A percentile compares a stretch with the other conserved stretches of the same genome.
Evolutionary conservation across 2,329 filamentous ascomycete species (phyloP).

Genomic region (Talaromyces piceae): DNA sequence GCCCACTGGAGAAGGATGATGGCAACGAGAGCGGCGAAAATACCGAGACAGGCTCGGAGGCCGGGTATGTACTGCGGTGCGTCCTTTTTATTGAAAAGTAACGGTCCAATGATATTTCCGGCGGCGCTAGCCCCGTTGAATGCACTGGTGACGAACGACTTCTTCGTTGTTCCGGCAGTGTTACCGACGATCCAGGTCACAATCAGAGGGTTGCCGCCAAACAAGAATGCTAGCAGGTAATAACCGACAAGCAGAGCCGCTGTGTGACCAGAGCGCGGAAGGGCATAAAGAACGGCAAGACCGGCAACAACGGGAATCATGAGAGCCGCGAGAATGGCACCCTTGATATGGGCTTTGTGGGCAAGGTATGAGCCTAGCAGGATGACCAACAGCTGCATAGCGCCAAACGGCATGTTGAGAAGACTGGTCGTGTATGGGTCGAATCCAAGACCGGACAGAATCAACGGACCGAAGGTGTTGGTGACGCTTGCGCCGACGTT

Average conservation of each 20-base stretch:
- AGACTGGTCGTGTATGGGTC: slow-evolving; percentile 52
- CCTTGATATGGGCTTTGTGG: slow-evolving; percentile 52
- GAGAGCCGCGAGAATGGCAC: slow-evolving; percentile 45
- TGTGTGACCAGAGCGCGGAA: slow-evolving; percentile 38
- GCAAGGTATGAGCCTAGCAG: slow-evolving; percentile 53
- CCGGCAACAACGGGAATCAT: slow-evolving; percentile 56
- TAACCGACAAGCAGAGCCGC: slow-evolving; percentile 52
- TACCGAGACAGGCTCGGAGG: slow-evolving; percentile 43
- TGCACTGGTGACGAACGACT: slow-evolving; percentile 55
- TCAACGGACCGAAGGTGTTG: slow-evolving; percentile 59
- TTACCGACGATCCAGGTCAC: slow-evolving; percentile 64
- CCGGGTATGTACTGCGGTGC: slow-evolving; percentile 54
- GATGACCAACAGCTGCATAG: slow-evolving; percentile 54
- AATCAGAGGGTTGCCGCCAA: slow-evolving; percentile 58
- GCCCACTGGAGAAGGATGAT: slow-evolving; percentile 48
- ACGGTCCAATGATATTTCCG: slow-evolving; percentile 61
- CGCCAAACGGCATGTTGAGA: slow-evolving; percentile 61
- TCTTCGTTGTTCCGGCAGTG: slow-evolving; percentile 61
- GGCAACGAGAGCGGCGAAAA: slow-evolving; percentile 44
- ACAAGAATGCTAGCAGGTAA: slow-evolving; percentile 60
- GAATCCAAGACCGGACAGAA: slow-evolving; percentile 54
- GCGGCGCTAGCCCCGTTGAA: slow-evolving; percentile 56
- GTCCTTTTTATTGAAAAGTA: slow-evolving; percentile 53
- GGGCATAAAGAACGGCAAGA: slow-evolving; percentile 47
- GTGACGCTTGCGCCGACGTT: slow-evolving; percentile 59